Base-by-base conservation (phyloP, 2,329 filamentous ascomycete species). In the Sclerotinia sclerotiorum region DNA sequence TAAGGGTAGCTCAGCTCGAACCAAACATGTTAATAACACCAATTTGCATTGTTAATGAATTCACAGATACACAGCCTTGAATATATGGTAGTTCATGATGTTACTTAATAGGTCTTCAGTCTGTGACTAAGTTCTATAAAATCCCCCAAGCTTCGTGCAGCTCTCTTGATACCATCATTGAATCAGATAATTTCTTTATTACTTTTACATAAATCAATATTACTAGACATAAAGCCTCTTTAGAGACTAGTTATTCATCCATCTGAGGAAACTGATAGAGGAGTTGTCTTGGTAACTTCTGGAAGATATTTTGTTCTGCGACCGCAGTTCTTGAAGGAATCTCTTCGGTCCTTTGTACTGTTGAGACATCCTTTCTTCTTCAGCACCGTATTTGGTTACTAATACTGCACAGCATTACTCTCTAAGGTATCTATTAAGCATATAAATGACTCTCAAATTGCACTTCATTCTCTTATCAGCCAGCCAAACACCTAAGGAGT, bases 331-430 rank as follows among this genome's bases (percentile, higher is more conserved):
- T 29, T 0, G 11, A 48, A 5, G 42, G 7, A 21, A 2, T n/a
- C 0, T 19, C 29, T 32, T 61, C 27, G n/a, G 32, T 0, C 5
- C 19, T 35, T 2, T 21, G 2, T 15, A 17, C 27, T 19, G 0
- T 61, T n/a, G 3, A 27, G 48, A 8, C 4, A 46, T 13, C 8
- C 4, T 1, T 48, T 48, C 1, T 24, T 6, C 3, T 11, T 11
- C 1, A 3, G 15, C 2, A 49, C 10, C 11, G 5, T 35, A 29
- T 48, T n/a, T 29, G 6, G n/a, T 24, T 13, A 17, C 5, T 46
- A 8, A 1, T 21, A 1, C 29, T 29, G 29, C 0, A 15, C 6
- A n/a, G 5, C 15, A n/a, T 7, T n/a, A n/a, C 1, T 6, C 5
- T 48, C 15, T 48, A 4, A 1, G 1, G 3, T 49, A 4, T 24